Evolutionary conservation across 306 rosid species (phyloP).

Genomic region (Castanea crenata): DNA sequence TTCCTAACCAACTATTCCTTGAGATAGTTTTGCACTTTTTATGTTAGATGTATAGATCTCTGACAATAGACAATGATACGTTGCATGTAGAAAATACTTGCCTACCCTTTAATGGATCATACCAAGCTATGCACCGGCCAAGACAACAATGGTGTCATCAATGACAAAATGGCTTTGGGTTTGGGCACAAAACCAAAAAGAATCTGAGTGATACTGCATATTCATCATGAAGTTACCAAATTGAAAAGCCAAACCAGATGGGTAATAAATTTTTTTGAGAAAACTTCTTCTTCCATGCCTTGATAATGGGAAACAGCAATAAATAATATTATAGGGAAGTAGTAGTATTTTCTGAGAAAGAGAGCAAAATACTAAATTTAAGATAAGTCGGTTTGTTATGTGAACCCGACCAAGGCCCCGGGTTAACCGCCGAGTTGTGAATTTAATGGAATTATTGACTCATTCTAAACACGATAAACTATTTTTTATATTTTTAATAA

Average conservation of each 20-base stretch:
- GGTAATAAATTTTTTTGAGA: constrained; percentile 11
- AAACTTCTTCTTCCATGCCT: constrained; percentile 37
- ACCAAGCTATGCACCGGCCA: too few relatives aligned
- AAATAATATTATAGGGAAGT: constrained; percentile 5
- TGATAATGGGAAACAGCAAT: constrained; percentile 29
- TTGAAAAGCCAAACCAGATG: constrained; percentile 21
- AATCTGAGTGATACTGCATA: constrained; percentile 9
- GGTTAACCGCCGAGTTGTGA: constrained; percentile 29
- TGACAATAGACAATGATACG: too few relatives aligned
- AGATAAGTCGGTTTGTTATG: constrained; percentile 16
- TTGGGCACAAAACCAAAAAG: constrained; percentile 12
- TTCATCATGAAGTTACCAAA: constrained; percentile 21
- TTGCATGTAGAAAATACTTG: too few relatives aligned
- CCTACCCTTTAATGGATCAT: too few relatives aligned
- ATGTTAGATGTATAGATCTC: too few relatives aligned
- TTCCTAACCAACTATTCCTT: too few relatives aligned
- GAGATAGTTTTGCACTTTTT: too few relatives aligned
- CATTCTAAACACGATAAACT: constrained; percentile 19
- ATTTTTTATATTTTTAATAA: not conserved
- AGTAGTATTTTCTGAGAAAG: not conserved
- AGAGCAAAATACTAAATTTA: not conserved
- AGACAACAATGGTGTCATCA: too few relatives aligned
- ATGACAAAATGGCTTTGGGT: too few relatives aligned
- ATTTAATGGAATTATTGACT: constrained; percentile 48
- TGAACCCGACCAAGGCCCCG: constrained; percentile 49